Conservation (phyloP, 1,284 basidiomycete genomes). For the Rhodotorula sp. region DNA sequence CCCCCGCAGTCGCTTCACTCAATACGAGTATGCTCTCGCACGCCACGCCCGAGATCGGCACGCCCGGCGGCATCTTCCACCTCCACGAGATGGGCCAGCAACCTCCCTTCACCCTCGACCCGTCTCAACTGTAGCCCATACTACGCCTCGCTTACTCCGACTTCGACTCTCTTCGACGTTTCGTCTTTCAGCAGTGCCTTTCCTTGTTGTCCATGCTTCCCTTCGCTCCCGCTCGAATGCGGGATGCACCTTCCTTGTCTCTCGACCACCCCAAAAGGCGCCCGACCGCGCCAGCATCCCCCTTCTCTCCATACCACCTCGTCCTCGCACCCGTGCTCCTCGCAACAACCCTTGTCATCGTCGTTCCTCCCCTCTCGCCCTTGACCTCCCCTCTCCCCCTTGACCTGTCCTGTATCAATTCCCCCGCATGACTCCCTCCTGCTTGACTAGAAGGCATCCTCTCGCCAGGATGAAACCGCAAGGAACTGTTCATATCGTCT, state of each 20-base stretch:
- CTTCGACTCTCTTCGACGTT: not conserved
- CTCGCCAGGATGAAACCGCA: too few relatives aligned
- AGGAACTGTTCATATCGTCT: too few relatives aligned
- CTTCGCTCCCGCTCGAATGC: not conserved
- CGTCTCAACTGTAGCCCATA: conserved; percentile 13
- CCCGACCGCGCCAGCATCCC: too few relatives aligned
- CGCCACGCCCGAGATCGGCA: conserved; percentile 6
- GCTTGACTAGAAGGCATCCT: too few relatives aligned
- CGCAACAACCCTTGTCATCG: too few relatives aligned
- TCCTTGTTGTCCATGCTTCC: not conserved
- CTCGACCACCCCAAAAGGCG: too few relatives aligned
- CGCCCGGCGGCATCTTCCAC: conserved; percentile 21
- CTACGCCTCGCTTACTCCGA: not conserved
- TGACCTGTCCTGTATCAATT: too few relatives aligned
- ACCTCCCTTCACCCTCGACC: conserved; percentile 23
- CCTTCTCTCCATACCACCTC: too few relatives aligned
- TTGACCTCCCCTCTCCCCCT: too few relatives aligned
- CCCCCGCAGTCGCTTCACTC: conserved; percentile 14
- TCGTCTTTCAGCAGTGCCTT: not conserved
- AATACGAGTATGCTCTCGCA: conserved; percentile 9
- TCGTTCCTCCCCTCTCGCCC: too few relatives aligned
- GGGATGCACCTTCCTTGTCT: not conserved
- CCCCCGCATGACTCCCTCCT: not conserved
- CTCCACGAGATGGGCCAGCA: conserved; percentile 29
- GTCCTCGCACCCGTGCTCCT: too few relatives aligned